Evolutionary conservation across 176 grass and related monocot species (phyloP), one percentile per base, ranked within the genome.

Genomic region (Lolium multiflorum): DNA sequence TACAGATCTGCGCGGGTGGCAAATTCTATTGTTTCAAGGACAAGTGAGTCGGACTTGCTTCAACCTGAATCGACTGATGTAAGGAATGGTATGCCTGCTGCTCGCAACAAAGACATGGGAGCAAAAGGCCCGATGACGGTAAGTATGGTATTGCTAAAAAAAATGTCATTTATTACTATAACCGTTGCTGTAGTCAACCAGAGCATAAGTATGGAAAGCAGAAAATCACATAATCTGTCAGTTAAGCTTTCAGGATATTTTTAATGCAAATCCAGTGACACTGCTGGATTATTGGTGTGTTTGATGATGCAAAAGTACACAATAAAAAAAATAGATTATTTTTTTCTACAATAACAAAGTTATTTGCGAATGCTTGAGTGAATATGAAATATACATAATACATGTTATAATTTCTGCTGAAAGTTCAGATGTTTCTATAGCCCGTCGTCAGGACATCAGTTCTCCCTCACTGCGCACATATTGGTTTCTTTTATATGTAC

Each of bases 41-140:
- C 80, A 71, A 91, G 84, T 20, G 72, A 59, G 77, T 89, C 88
- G 72, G 81, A 82, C 35, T 68, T 56, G 75, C 57, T 81, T 85
- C 74, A 84, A 38, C 63, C 67, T 46, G 87, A 84, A 55, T 70
- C 57, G 6, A 83, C 41, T 74, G 56, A 86, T 79, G 72, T 28
- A 85, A 48, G 57, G 57, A 73, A 68, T 88, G 68, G 39, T 35
- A 11, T 76, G 72, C 71, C 74, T 79, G 47, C 70, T 74, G 91
- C 82, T 85, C 31, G 87, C 52, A 89, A 57, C 61, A 91, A 91
- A 68, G 82, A 93, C 44, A 70, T 63, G 6, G 89, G 25, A 35
- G 22, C 11, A 47, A 90, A 78, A 77, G 87, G 83, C 18, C 15
- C 72, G 14, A 51, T 66, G 77, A 65, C 71, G 89, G 94, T 88